phyloP scores from a whole-genome alignment of 1,139 yeast species.

The Taphrina wiesneri region DNA sequence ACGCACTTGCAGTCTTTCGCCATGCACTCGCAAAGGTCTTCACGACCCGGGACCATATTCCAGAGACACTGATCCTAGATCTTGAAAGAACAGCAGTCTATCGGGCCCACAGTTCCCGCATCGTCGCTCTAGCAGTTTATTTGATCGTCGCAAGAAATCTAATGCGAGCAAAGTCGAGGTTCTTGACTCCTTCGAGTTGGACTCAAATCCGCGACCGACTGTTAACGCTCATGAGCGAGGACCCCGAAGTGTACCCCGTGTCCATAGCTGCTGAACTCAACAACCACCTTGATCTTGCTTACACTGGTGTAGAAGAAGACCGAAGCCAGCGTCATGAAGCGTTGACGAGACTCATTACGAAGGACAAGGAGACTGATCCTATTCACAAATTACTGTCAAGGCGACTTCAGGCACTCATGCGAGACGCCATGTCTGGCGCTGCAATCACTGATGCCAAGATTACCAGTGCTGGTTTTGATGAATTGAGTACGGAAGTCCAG shows the following conservation, averaged over 20 bases:
- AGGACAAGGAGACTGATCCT: background rate
- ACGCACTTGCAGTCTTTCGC: background rate
- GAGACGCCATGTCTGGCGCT: background rate
- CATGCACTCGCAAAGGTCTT: background rate
- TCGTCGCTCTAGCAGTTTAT: background rate
- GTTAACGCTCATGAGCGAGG: background rate
- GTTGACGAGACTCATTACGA: background rate
- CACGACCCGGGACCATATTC: background rate
- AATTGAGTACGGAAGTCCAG: slow-evolving; percentile 10
- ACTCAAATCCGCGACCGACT: slow-evolving; percentile 1
- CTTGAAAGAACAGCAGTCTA: background rate
- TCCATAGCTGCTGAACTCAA: slow-evolving; percentile 20
- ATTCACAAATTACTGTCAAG: background rate
- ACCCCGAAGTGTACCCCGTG: background rate
- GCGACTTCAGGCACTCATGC: slow-evolving; percentile 11
- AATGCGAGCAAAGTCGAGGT: background rate
- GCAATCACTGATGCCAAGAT: slow-evolving; percentile 7
- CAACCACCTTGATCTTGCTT: slow-evolving; percentile 11
- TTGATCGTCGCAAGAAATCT: slow-evolving; percentile 12
- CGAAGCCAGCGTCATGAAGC: slow-evolving; percentile 3
- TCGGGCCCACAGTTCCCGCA: background rate
- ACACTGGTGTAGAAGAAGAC: background rate
- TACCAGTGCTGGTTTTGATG: slow-evolving; percentile 11
- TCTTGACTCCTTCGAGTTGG: slow-evolving; percentile 6
- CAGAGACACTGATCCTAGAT: slow-evolving; percentile 25